These are phyloP conservation scores for Barnettozyma pratensis DNA, from an alignment of 805 yeast genomes.

Conservation along the genomic window DNA sequence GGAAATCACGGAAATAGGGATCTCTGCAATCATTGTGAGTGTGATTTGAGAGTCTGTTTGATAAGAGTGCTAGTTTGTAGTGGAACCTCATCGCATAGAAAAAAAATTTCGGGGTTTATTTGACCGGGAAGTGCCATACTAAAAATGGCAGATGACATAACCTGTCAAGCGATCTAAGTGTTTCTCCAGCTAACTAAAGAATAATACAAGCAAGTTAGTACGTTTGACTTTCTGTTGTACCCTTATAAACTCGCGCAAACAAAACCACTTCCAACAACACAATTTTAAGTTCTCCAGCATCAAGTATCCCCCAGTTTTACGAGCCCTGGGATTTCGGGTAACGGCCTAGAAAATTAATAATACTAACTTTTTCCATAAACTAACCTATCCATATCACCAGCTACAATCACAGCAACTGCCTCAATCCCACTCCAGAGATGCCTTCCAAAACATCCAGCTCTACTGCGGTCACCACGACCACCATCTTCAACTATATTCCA, in stretches of 20 bases:
- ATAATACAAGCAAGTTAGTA: too few relatives aligned
- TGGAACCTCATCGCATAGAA: slow-evolving; percentile 7
- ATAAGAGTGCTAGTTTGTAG: neutral
- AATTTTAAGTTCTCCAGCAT: neutral
- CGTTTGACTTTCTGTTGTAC: too few relatives aligned
- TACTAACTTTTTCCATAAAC: neutral
- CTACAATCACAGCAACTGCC: neutral
- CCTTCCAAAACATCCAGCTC: slow-evolving; percentile 2
- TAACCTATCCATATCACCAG: neutral
- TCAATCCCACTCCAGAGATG: slow-evolving; percentile 2
- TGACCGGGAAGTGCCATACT: neutral
- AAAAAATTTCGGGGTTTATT: neutral
- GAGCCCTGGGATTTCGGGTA: neutral
- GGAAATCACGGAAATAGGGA: slow-evolving; percentile 21
- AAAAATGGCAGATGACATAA: neutral
- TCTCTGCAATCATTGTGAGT: slow-evolving; percentile 13
- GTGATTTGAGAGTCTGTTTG: neutral
- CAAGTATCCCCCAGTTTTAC: too few relatives aligned
- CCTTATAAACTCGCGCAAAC: too few relatives aligned
- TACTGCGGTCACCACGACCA: slow-evolving; percentile 33
- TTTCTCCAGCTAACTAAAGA: too few relatives aligned
- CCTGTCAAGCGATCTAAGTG: too few relatives aligned
- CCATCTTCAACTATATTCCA: slow-evolving; percentile 78
- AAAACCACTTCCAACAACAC: too few relatives aligned
- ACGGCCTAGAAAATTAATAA: neutral